A percentile compares a stretch with the other conserved stretches of the same genome.
Conservation (phyloP, 208 protist genomes). For the Leishmania lainsoni region DNA sequence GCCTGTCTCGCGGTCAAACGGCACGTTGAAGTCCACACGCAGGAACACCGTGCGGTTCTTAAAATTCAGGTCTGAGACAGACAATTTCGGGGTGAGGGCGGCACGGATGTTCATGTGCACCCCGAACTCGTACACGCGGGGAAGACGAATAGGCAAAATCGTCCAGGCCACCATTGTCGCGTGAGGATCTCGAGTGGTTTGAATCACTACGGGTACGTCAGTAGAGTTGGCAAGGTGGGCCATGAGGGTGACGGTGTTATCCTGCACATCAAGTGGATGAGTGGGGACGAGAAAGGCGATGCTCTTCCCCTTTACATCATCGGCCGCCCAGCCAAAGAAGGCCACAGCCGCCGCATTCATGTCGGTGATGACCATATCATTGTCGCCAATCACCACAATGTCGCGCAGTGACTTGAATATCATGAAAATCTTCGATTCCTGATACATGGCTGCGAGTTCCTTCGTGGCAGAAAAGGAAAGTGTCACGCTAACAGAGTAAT, state of each 20-base stretch:
- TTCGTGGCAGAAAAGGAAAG: neutral
- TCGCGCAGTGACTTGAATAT: slow-evolving; percentile 89
- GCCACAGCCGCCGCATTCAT: slow-evolving; percentile 77
- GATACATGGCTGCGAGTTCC: slow-evolving; percentile 39
- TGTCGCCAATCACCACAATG: slow-evolving; percentile 90
- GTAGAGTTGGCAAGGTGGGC: slow-evolving; percentile 61
- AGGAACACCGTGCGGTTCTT: slow-evolving; percentile 93
- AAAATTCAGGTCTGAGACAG: slow-evolving; percentile 88
- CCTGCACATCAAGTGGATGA: slow-evolving; percentile 82
- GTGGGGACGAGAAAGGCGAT: slow-evolving; percentile 89
- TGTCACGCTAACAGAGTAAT: neutral
- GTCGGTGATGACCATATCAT: slow-evolving; percentile 89
- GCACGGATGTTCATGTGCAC: slow-evolving; percentile 89
- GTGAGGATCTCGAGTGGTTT: slow-evolving; percentile 87
- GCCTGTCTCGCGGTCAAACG: slow-evolving; percentile 90
- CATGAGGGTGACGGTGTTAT: slow-evolving; percentile 79
- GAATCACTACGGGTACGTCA: slow-evolving; percentile 80
- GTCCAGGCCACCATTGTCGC: slow-evolving; percentile 90
- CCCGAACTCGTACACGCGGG: slow-evolving; percentile 84
- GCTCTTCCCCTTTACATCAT: slow-evolving; percentile 85
- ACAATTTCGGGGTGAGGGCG: slow-evolving; percentile 88
- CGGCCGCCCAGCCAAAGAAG: slow-evolving; percentile 79
- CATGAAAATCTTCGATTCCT: slow-evolving; percentile 81
- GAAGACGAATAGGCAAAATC: slow-evolving; percentile 77
- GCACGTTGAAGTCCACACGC: slow-evolving; percentile 99